A percentile compares a stretch with the other conserved stretches of the same genome.
These are phyloP conservation scores for Hemisphaericaspora xylofermentans DNA, from an alignment of 1,139 yeast genomes.

Conservation along the genomic window DNA sequence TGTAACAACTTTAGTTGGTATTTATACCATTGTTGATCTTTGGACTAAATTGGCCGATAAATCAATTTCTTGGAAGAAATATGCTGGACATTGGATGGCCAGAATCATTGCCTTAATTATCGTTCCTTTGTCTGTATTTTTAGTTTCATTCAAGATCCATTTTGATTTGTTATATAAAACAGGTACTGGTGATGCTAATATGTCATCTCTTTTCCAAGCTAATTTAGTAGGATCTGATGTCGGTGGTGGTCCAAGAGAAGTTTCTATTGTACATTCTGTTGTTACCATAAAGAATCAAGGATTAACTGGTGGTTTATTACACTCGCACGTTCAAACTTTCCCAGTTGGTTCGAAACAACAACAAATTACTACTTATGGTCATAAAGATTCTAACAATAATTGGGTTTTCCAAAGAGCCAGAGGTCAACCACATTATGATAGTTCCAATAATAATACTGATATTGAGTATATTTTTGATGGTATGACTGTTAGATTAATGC, in stretches of 20 bases:
- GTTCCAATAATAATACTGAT: slow-evolving; percentile 49
- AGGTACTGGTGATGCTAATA: slow-evolving; percentile 95
- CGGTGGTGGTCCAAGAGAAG: slow-evolving; percentile 85
- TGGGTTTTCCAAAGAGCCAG: slow-evolving; percentile 85
- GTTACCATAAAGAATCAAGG: slow-evolving; percentile 89
- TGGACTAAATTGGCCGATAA: slow-evolving; percentile 68
- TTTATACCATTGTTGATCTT: slow-evolving; percentile 70
- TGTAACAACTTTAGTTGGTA: slow-evolving; percentile 72
- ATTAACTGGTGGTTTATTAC: slow-evolving; percentile 86
- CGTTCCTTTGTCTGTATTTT: slow-evolving; percentile 61
- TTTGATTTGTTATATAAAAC: slow-evolving; percentile 69
- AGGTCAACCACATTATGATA: slow-evolving; percentile 52
- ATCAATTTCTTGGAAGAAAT: slow-evolving; percentile 48
- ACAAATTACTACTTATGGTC: slow-evolving; percentile 92
- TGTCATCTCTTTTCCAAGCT: slow-evolving; percentile 97
- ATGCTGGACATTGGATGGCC: slow-evolving; percentile 63
- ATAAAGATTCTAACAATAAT: slow-evolving; percentile 87
- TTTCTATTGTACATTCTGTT: slow-evolving; percentile 73
- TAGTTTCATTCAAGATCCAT: slow-evolving; percentile 69
- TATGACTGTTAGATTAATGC: slow-evolving; percentile 73
- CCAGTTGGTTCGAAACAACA: slow-evolving; percentile 97
- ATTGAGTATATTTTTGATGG: slow-evolving; percentile 69
- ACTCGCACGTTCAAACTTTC: slow-evolving; percentile 89
- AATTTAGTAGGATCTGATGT: slow-evolving; percentile 78
- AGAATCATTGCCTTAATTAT: slow-evolving; percentile 60